Evolutionary conservation across 192 early-diverging fungal species (phyloP), one percentile per base, ranked within the genome.

Genomic region (Podila minutissima): DNA sequence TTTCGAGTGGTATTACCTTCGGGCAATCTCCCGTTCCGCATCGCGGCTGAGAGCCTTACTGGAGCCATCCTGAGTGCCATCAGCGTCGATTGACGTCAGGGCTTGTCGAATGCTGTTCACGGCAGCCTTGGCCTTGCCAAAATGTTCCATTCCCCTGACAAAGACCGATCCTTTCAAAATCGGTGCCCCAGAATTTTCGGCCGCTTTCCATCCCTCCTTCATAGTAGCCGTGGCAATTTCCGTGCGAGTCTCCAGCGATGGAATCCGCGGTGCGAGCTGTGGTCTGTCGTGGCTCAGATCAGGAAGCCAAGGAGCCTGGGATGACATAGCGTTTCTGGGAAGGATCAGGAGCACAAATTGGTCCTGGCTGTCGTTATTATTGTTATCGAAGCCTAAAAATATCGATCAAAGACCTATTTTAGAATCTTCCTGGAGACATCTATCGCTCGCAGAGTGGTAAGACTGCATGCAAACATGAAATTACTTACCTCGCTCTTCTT

Each of bases 261-360:
- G 57, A 12, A 61, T 53, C 22, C 72, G 31, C 37, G 59, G 29
- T 1, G 64, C 55, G 37, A 66, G 60, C 26, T 66, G 55, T n/a
- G 72, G 72, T 20, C 19, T 41, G 32, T 81, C 77, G 11, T 69
- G 67, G 38, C 73, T 81, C 10, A 81, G 28, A 35, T 81, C 77
- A 15, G 77, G 77, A 3, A 81, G 55, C 77, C 77, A 81, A 9
- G 77, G 77, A 0, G 77, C 70, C 57, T 55, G 67, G 0, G 66
- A 28, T 41, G 22, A 61, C 12, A 20, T 31, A 0, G 66, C 55
- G 22, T 51, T 73, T 26, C 60, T 62, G 41, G 77, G 77, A 6
- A 81, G 24, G 22, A 81, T 66, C 13, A 81, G 58, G 24, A 81
- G 62, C 15, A 81, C 71, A 41, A 81, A 72, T 33, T 67, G 58